Percentiles rank a stretch among this genome's conserved stretches.
These are phyloP conservation scores for Tolypocladium tundrense DNA, from an alignment of 2,329 filamentous ascomycete species.

Conservation along the genomic window DNA sequence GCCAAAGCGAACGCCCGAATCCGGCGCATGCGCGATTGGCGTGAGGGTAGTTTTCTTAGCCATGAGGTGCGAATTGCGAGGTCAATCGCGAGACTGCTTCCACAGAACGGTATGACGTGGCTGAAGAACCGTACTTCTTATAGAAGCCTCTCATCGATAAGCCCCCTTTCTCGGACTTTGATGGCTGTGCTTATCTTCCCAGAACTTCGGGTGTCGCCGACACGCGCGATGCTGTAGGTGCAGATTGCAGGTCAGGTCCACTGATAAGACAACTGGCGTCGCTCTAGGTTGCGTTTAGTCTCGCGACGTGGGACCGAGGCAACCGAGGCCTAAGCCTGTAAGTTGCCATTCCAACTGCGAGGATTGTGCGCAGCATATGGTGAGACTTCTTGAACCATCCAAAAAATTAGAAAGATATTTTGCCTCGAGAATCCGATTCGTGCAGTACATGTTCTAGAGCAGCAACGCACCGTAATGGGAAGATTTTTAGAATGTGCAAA, in stretches of 20 bases:
- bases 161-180: not conserved
- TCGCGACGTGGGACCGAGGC: too few species aligned
- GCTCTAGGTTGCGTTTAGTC: not conserved
- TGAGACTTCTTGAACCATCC: not conserved
- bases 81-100: not conserved
- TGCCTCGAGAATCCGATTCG: too few species aligned
- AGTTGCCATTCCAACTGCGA: not conserved
- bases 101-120: not conserved
- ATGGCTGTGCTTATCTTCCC: not conserved
- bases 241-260: not conserved
- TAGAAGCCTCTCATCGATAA: not conserved
- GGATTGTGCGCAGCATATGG: not conserved
- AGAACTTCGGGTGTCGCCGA: not conserved
- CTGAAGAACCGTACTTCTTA: not conserved
- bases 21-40: not conserved
- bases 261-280: not conserved
- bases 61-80: not conserved
- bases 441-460: too few species aligned
- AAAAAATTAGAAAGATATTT: too few species aligned
- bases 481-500: too few species aligned
- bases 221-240: not conserved
- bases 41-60: not conserved
- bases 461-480: too few species aligned
- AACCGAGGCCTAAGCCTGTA: too few species aligned
- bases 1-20: not conserved